Conservation (phyloP, 768 basidiomycete genomes). For the Naganishia friedmannii region DNA sequence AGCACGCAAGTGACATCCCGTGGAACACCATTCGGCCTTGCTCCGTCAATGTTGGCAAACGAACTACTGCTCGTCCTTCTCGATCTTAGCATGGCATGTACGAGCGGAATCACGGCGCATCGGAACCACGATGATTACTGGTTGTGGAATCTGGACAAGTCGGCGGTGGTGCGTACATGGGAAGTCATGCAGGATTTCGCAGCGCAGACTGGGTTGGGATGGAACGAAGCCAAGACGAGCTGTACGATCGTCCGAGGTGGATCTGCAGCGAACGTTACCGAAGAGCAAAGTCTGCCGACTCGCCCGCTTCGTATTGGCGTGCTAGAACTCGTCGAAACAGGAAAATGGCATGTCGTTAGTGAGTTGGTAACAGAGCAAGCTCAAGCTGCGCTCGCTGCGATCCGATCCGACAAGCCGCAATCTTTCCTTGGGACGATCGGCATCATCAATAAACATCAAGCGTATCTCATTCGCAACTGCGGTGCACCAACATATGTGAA, state of each 20-base stretch:
- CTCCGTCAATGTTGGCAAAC: conserved; percentile 16
- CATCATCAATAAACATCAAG: conserved; percentile 27
- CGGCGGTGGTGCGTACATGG: conserved; percentile 1
- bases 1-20: not conserved
- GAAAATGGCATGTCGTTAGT: conserved; percentile 18
- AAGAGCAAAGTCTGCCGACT: conserved; percentile 6
- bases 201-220: conserved; percentile 4
- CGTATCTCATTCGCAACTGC: conserved; percentile 20
- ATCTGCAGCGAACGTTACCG: not conserved
- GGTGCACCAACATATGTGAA: conserved; percentile 11
- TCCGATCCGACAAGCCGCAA: not conserved
- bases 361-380: not conserved
- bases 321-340: conserved; percentile 3
- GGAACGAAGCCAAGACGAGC: conserved; percentile 26
- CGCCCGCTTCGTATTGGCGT: conserved; percentile 20
- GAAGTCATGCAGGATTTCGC: conserved; percentile 24
- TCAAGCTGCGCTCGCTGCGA: conserved; percentile 7
- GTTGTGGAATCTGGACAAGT: conserved; percentile 20
- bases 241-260: conserved; percentile 3
- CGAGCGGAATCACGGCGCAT: conserved; percentile 17
- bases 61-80: conserved; percentile 24
- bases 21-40: conserved; percentile 24
- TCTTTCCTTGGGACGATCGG: conserved; percentile 25
- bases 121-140: conserved; percentile 30
- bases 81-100: conserved; percentile 21